These are phyloP conservation scores for Xylaria sp. DNA, from an alignment of 2,329 filamentous ascomycete species.

Conservation along the genomic window DNA sequence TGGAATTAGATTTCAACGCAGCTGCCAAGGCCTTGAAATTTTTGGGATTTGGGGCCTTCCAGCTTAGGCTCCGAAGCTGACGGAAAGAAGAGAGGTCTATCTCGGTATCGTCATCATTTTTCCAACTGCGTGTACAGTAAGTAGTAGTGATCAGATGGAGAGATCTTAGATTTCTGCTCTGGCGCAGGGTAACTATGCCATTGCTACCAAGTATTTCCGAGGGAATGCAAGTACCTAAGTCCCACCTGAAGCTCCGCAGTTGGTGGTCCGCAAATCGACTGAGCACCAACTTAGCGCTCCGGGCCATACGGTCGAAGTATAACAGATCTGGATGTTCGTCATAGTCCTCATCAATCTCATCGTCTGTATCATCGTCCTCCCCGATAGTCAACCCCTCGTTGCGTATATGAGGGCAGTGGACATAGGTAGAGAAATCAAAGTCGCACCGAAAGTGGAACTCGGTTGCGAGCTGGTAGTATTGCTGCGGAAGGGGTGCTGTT, in stretches of 20 bases:
- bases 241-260: slow-evolving; percentile 5
- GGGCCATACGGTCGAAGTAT: not conserved
- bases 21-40: not conserved
- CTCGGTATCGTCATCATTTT: not conserved
- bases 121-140: not conserved
- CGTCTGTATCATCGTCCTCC: not conserved
- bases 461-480: slow-evolving; percentile 1
- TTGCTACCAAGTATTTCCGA: not conserved
- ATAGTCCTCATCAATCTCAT: not conserved
- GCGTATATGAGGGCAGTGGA: too few species aligned
- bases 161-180: not conserved
- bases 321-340: not conserved
- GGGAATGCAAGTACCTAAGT: not conserved
- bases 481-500: not conserved
- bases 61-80: slow-evolving; percentile 5
- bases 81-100: slow-evolving; percentile 4
- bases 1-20: not conserved
- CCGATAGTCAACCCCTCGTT: too few species aligned
- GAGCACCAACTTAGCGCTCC: not conserved
- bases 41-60: not conserved
- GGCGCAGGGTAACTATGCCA: slow-evolving; percentile 2
- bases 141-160: not conserved
- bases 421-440: too few species aligned
- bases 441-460: slow-evolving; percentile 5
- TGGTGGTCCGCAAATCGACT: not conserved